Conservation (phyloP, 345 rosid genomes). For the Trapa incisa region DNA sequence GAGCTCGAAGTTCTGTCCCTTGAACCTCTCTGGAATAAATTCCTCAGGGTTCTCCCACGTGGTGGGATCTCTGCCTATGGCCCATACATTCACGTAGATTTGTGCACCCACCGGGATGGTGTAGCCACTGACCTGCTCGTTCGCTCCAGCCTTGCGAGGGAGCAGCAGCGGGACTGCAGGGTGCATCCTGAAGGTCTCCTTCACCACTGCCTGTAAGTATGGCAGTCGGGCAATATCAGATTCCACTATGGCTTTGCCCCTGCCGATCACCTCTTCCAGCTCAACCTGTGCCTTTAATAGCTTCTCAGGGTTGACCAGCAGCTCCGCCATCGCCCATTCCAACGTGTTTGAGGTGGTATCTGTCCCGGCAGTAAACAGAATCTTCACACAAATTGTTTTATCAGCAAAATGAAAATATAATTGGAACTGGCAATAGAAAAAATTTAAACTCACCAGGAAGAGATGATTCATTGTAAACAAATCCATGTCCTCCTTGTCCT, state of each 20-base stretch:
- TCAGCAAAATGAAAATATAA: too few species aligned
- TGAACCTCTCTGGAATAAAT: slow-evolving; percentile 7
- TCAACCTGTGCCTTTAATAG: slow-evolving; percentile 21
- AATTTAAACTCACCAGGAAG: slow-evolving; percentile 3
- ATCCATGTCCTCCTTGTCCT: slow-evolving; percentile 17
- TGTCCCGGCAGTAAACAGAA: slow-evolving; percentile 25
- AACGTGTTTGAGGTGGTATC: slow-evolving; percentile 38
- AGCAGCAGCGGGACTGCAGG: not conserved
- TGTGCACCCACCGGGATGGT: not conserved
- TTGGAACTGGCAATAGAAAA: too few species aligned
- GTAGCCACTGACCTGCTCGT: not conserved
- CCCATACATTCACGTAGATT: not conserved
- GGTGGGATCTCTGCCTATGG: not conserved
- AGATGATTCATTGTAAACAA: slow-evolving; percentile 14
- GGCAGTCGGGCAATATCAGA: not conserved
- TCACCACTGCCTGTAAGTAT: not conserved
- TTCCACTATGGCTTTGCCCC: not conserved
- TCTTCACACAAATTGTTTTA: slow-evolving; percentile 7
- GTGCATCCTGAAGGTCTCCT: slow-evolving; percentile 1
- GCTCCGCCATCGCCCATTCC: slow-evolving; percentile 49
- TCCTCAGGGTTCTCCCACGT: not conserved
- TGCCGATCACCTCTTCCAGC: slow-evolving; percentile 8
- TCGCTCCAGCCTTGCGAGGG: not conserved
- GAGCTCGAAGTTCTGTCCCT: slow-evolving; percentile 14
- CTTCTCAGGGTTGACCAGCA: slow-evolving; percentile 19